A percentile compares a stretch with the other conserved stretches of the same genome.
These are phyloP conservation scores for Nakataea oryzae DNA, from an alignment of 2,329 filamentous ascomycete species.

Conservation along the genomic window DNA sequence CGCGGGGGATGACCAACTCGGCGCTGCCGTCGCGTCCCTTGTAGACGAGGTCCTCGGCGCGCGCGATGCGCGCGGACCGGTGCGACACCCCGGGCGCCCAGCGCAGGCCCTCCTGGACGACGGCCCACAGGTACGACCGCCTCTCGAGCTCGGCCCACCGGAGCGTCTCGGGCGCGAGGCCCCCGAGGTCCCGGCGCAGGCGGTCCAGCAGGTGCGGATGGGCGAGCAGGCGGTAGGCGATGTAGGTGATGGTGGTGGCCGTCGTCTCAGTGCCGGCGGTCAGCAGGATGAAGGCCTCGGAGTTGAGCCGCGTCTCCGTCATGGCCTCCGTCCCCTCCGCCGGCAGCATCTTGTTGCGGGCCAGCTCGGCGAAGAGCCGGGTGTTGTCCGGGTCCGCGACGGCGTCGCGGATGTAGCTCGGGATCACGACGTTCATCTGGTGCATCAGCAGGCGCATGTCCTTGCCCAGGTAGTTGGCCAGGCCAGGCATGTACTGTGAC, in stretches of 20 bases:
- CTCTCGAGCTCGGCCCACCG: constrained; percentile 22
- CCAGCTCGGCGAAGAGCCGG: constrained; percentile 1
- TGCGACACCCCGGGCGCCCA: constrained; percentile 11
- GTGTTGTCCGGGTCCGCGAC: constrained; percentile 7
- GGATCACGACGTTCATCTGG: constrained; percentile 9
- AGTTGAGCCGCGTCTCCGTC: constrained; percentile 18
- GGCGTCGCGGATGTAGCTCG: constrained; percentile 7
- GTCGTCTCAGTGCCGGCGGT: constrained; percentile 28
- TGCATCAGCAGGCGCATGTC: constrained; percentile 8
- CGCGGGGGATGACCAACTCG: constrained; percentile 21
- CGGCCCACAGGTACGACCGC: constrained; percentile 23
- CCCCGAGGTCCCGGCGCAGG: constrained; percentile 16
- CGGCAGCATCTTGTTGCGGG: constrained; percentile 13
- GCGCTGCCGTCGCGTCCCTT: constrained; percentile 5
- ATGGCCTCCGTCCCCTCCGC: constrained; percentile 27
- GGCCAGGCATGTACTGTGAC: constrained; percentile 12
- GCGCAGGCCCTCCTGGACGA: constrained; percentile 15
- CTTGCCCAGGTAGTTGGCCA: constrained; percentile 12
- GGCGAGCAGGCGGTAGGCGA: constrained; percentile 18
- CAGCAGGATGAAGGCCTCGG: constrained; percentile 26
- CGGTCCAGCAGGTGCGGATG: constrained; percentile 11
- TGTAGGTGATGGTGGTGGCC: constrained; percentile 15
- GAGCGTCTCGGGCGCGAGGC: constrained; percentile 11
- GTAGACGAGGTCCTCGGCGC: constrained; percentile 13
- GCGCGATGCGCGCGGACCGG: constrained; percentile 10